Evolutionary conservation across 768 basidiomycete genomes (phyloP).

Genomic region (Floccularia luteovirens): DNA sequence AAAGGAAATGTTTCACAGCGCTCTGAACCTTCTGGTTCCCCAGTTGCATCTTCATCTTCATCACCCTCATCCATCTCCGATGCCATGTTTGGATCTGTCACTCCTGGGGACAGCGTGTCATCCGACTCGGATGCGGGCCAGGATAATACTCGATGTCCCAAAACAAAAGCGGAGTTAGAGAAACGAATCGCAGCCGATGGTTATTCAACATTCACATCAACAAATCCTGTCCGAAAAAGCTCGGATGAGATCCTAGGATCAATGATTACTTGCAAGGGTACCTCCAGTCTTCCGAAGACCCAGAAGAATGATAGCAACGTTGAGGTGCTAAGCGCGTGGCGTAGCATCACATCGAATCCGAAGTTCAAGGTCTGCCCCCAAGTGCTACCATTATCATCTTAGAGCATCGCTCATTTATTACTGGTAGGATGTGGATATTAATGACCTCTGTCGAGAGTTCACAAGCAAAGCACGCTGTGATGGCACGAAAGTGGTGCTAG

Average conservation of each 20-base stretch:
- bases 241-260: conserved; percentile 34
- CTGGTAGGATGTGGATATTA: conserved; percentile 66
- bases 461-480: conserved; percentile 79
- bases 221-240: conserved; percentile 31
- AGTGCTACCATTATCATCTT: background rate
- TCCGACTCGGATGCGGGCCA: conserved; percentile 19
- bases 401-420: background rate
- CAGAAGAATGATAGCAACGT: conserved; percentile 65
- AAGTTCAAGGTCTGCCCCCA: conserved; percentile 55
- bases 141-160: conserved; percentile 11
- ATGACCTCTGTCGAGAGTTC: conserved; percentile 73
- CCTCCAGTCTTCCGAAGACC: conserved; percentile 64
- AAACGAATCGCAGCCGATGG: conserved; percentile 46
- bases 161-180: conserved; percentile 22
- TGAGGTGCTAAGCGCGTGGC: conserved; percentile 75
- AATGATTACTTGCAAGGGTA: conserved; percentile 60
- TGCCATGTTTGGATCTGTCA: conserved; percentile 23
- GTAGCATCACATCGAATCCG: conserved; percentile 66
- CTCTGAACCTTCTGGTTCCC: conserved; percentile 14
- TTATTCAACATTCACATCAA: conserved; percentile 49
- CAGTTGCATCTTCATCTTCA: conserved; percentile 33
- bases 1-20: background rate
- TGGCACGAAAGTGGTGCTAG: conserved; percentile 76
- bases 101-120: conserved; percentile 18
- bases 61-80: conserved; percentile 23